A percentile compares a stretch with the other conserved stretches of the same genome.
Evolutionary conservation across 805 yeast genomes (phyloP).

Genomic region (Sugiyamaella smithiae): DNA sequence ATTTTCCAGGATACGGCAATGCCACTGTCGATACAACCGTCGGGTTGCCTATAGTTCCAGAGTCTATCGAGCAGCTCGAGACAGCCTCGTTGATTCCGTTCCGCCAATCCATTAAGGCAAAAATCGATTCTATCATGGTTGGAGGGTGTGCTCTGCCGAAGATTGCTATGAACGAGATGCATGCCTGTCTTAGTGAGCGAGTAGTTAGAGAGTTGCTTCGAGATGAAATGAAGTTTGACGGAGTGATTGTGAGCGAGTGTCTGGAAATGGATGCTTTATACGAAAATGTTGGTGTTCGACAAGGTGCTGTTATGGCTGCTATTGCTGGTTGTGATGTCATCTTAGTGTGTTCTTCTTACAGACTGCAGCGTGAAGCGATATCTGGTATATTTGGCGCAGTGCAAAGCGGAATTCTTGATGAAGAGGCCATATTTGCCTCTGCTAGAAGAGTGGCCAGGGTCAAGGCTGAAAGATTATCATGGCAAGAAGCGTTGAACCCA

Average conservation of each 20-base stretch:
- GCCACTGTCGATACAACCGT: slow-evolving; percentile 56
- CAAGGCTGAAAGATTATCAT: slow-evolving; percentile 42
- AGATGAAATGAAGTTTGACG: slow-evolving; percentile 50
- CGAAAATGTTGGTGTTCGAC: slow-evolving; percentile 63
- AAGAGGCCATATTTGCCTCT: slow-evolving; percentile 41
- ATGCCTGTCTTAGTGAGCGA: slow-evolving; percentile 58
- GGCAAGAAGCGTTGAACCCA: slow-evolving; percentile 44
- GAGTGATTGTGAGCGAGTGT: slow-evolving; percentile 59
- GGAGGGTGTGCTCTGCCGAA: slow-evolving; percentile 67
- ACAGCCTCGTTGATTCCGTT: slow-evolving; percentile 52
- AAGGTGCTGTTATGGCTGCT: slow-evolving; percentile 60
- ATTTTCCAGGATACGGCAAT: slow-evolving; percentile 65
- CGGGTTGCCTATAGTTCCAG: slow-evolving; percentile 59
- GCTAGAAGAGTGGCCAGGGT: slow-evolving; percentile 44
- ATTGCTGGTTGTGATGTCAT: slow-evolving; percentile 64
- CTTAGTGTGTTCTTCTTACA: slow-evolving; percentile 56
- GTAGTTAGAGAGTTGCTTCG: slow-evolving; percentile 51
- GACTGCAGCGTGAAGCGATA: slow-evolving; percentile 55
- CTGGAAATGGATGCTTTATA: slow-evolving; percentile 61
- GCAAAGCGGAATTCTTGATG: slow-evolving; percentile 35
- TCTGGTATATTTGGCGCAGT: slow-evolving; percentile 40
- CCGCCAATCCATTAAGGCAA: slow-evolving; percentile 43
- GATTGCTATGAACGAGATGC: slow-evolving; percentile 57
- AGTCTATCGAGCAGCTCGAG: slow-evolving; percentile 51
- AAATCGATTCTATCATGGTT: slow-evolving; percentile 55